Conservation (phyloP, 306 rosid genomes). For the Prunus fruticosa region DNA sequence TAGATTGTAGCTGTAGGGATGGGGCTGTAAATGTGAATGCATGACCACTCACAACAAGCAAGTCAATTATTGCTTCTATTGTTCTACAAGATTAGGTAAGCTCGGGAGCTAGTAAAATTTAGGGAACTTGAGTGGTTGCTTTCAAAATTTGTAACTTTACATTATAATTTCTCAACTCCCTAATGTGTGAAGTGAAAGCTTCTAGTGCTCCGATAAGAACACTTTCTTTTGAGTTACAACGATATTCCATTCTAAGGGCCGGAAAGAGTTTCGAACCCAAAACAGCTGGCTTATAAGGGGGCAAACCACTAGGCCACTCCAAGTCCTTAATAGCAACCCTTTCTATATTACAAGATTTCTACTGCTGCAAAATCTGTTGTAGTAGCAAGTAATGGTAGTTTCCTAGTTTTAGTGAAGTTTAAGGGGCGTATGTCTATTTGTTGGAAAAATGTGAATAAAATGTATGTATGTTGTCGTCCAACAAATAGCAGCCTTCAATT, state of each 20-base stretch:
- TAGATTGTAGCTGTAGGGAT: not conserved
- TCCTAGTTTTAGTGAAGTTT: not conserved
- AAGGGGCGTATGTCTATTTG: not conserved
- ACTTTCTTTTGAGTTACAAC: too few species aligned
- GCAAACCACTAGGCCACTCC: not conserved
- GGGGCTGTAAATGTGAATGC: not conserved
- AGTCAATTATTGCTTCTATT: not conserved
- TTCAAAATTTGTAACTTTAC: not conserved
- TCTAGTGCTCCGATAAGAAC: too few species aligned
- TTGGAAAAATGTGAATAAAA: not conserved
- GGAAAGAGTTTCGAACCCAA: too few species aligned
- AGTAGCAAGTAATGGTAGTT: too few species aligned
- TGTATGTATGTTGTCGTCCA: not conserved
- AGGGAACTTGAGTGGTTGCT: not conserved
- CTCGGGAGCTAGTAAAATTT: not conserved
- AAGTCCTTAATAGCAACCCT: too few species aligned
- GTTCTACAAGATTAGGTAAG: not conserved
- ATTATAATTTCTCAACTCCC: not conserved
- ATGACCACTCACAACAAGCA: not conserved
- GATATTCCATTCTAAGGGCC: too few species aligned
- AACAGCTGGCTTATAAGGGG: too few species aligned
- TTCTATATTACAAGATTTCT: too few species aligned
- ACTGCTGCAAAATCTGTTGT: too few species aligned
- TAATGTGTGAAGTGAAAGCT: too few species aligned
- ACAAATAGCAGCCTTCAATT: not conserved